A percentile compares a stretch with the other conserved stretches of the same genome.
These are phyloP conservation scores for Sporothrix phasma DNA, from an alignment of 2,329 filamentous ascomycete species.

Conservation along the genomic window DNA sequence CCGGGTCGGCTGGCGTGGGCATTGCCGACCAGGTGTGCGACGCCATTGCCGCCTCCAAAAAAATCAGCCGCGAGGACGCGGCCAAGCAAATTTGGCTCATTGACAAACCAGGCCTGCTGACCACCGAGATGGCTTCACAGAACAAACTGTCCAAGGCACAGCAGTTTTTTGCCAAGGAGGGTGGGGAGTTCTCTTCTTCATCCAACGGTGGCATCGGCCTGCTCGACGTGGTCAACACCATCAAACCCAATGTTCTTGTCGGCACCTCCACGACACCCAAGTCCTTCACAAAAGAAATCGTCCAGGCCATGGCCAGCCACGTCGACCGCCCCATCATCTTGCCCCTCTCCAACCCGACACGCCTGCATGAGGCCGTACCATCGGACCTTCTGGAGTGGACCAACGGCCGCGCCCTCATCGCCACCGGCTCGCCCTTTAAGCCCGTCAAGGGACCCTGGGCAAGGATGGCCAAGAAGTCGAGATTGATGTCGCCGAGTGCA, in stretches of 20 bases:
- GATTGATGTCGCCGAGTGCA: conserved; percentile 63
- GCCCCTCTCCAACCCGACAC: conserved; percentile 76
- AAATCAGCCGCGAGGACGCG: conserved; percentile 62
- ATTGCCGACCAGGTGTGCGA: conserved; percentile 79
- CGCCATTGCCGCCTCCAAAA: conserved; percentile 60
- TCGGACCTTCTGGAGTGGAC: conserved; percentile 71
- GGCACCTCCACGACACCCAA: conserved; percentile 73
- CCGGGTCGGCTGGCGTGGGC: conserved; percentile 72
- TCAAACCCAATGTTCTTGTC: conserved; percentile 72
- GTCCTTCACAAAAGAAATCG: conserved; percentile 63
- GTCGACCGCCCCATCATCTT: conserved; percentile 66
- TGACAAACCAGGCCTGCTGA: conserved; percentile 70
- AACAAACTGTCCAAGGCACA: conserved; percentile 49
- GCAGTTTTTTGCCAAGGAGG: conserved; percentile 52
- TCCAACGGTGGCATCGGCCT: conserved; percentile 31
- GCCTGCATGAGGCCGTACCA: conserved; percentile 72
- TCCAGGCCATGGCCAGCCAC: conserved; percentile 66
- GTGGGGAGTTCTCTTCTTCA: conserved; percentile 44
- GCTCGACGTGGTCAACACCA: conserved; percentile 54
- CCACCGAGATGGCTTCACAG: conserved; percentile 39
- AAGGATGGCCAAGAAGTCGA: conserved; percentile 33
- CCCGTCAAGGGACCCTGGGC: conserved; percentile 55
- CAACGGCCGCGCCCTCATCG: conserved; percentile 63
- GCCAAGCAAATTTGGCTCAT: conserved; percentile 73
- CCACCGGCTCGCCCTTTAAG: conserved; percentile 74